Conservation (phyloP, 805 yeast species). For the Crinitomyces ghanaensis region DNA sequence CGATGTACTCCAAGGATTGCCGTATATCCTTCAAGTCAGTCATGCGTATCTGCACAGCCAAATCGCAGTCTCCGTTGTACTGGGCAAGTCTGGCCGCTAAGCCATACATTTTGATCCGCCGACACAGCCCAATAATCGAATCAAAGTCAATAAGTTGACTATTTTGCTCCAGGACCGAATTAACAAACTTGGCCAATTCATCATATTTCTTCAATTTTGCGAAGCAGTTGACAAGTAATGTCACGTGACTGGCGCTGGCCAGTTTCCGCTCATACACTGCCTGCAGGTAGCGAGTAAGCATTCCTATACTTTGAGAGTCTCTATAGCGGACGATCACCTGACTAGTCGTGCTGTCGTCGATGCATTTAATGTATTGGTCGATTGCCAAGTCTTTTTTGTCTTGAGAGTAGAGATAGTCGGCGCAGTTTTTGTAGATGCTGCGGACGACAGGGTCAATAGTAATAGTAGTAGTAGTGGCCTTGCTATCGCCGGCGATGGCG, state of each 20-base stretch:
- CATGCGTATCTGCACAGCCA: constrained; percentile 65
- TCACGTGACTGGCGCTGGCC: constrained; percentile 72
- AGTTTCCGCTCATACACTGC: constrained; percentile 41
- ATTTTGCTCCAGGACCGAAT: constrained; percentile 26
- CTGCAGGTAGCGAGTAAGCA: constrained; percentile 52
- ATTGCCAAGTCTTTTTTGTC: constrained; percentile 61
- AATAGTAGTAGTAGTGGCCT: constrained; percentile 20
- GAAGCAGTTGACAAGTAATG: constrained; percentile 64
- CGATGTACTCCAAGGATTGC: constrained; percentile 53
- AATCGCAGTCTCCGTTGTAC: constrained; percentile 58
- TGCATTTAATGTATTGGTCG: constrained; percentile 53
- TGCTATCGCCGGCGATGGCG: neutral
- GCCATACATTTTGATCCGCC: constrained; percentile 55
- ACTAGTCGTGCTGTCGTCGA: constrained; percentile 50
- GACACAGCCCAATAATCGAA: constrained; percentile 53
- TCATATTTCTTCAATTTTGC: constrained; percentile 59
- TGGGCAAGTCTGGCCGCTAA: constrained; percentile 63
- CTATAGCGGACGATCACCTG: constrained; percentile 69
- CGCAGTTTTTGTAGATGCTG: constrained; percentile 48
- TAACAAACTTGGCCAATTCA: constrained; percentile 48
- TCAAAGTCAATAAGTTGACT: constrained; percentile 47
- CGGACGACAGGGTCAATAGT: too few species aligned
- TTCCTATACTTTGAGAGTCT: constrained; percentile 60
- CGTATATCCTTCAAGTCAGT: constrained; percentile 51
- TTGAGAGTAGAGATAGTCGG: constrained; percentile 56